These are phyloP conservation scores for Botrytis sinoallii DNA, from an alignment of 2,329 filamentous ascomycete genomes.

Conservation along the genomic window DNA sequence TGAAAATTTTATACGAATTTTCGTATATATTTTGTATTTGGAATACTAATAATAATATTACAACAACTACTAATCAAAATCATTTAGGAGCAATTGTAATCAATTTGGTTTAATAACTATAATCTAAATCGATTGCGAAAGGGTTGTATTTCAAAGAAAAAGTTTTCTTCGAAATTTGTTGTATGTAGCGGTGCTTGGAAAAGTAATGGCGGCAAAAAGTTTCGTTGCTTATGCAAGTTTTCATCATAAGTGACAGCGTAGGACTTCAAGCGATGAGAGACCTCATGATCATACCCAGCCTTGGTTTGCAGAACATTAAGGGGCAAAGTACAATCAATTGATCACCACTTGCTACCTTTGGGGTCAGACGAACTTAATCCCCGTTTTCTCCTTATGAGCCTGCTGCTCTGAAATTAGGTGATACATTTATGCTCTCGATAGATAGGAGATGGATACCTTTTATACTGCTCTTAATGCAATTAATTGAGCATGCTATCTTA, in stretches of 20 bases:
- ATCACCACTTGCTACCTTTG: background rate
- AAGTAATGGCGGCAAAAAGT: background rate
- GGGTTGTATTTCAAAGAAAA: too few species aligned
- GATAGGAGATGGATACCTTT: background rate
- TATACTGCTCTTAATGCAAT: background rate
- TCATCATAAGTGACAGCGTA: fast-evolving
- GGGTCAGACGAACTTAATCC: background rate
- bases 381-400: background rate
- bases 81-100: too few species aligned
- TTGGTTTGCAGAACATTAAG: background rate
- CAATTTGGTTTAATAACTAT: too few species aligned
- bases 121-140: too few species aligned
- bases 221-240: background rate
- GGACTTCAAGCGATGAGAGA: background rate
- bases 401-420: too few species aligned
- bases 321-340: background rate
- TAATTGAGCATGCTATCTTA: fast-evolving
- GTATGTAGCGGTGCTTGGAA: fast-evolving
- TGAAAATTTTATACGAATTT: too few species aligned
- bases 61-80: too few species aligned
- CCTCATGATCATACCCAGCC: background rate
- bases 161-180: too few species aligned
- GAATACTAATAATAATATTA: too few species aligned
- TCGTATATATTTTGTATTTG: too few species aligned
- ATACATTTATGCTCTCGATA: too few species aligned